A percentile compares a stretch with the other conserved stretches of the same genome.
phyloP scores from a whole-genome alignment of 2,329 filamentous ascomycete genomes.

The Colletotrichum euphorbiae region DNA sequence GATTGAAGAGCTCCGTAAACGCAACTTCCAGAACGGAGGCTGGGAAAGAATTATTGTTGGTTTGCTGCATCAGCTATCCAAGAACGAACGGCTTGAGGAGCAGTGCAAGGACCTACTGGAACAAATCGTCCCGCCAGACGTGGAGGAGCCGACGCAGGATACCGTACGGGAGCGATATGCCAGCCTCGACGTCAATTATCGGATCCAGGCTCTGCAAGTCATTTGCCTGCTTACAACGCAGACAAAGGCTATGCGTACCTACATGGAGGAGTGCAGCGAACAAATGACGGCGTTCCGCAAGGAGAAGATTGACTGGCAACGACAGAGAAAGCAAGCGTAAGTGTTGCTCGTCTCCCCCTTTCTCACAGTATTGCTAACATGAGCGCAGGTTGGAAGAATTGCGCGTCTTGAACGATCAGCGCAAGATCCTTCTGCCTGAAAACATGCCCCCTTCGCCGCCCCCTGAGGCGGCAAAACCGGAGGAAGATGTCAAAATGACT shows the following conservation, averaged over 20 bases:
- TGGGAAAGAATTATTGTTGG: conserved; percentile 94
- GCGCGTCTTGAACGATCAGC: conserved; percentile 76
- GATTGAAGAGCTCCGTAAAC: conserved; percentile 84
- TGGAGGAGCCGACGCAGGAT: conserved; percentile 77
- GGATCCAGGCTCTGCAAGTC: conserved; percentile 83
- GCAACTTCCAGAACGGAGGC: conserved; percentile 87
- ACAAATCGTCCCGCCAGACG: conserved; percentile 81
- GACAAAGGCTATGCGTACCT: conserved; percentile 86
- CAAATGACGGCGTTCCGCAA: conserved; percentile 96
- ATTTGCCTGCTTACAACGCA: conserved; percentile 87
- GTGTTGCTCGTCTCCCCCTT: conserved; percentile 46
- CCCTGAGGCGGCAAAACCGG: conserved; percentile 59
- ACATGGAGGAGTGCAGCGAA: conserved; percentile 91
- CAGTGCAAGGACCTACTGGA: conserved; percentile 82
- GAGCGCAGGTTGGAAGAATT: conserved; percentile 74
- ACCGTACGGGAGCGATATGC: conserved; percentile 80
- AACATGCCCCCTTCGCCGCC: conserved; percentile 74
- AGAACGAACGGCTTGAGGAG: conserved; percentile 75
- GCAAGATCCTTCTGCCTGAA: conserved; percentile 78
- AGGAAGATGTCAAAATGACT: conserved; percentile 71
- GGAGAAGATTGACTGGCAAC: conserved; percentile 93
- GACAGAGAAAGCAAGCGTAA: conserved; percentile 76
- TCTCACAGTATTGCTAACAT: conserved; percentile 44
- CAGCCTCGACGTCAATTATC: conserved; percentile 83
- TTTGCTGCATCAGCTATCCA: conserved; percentile 85